Percentiles rank a stretch among this genome's conserved stretches.
Evolutionary conservation across 2,329 filamentous ascomycete species (phyloP).

Genomic region (Fusarium sp.): DNA sequence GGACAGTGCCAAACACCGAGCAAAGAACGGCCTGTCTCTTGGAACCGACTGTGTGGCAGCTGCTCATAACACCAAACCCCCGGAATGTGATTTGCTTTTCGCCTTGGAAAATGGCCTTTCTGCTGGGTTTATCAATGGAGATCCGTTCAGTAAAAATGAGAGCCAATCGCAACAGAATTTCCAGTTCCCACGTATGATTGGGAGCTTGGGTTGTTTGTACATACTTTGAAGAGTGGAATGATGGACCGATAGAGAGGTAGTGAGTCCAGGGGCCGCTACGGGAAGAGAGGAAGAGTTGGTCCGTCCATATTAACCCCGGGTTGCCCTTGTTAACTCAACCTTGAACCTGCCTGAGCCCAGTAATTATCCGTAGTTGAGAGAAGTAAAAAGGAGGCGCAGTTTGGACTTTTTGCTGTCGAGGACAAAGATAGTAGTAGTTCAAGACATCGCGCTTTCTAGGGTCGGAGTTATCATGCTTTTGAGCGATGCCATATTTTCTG

Average conservation of each 20-base stretch:
- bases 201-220: slow-evolving; percentile 25
- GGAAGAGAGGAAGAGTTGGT: slow-evolving; percentile 35
- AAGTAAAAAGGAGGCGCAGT: slow-evolving; percentile 32
- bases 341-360: background rate
- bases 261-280: slow-evolving; percentile 19
- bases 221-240: slow-evolving; percentile 34
- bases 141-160: slow-evolving; percentile 19
- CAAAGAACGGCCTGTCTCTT: slow-evolving; percentile 2
- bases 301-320: slow-evolving; percentile 38
- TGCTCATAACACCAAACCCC: slow-evolving; percentile 8
- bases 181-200: slow-evolving; percentile 31
- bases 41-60: slow-evolving; percentile 9
- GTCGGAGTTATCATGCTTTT: background rate
- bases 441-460: slow-evolving; percentile 3
- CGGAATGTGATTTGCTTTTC: slow-evolving; percentile 14
- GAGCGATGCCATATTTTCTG: background rate
- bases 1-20: slow-evolving; percentile 24
- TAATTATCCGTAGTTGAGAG: background rate
- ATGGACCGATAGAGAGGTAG: slow-evolving; percentile 36
- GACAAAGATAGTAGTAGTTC: background rate
- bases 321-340: slow-evolving; percentile 21
- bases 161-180: slow-evolving; percentile 24
- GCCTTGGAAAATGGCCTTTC: slow-evolving; percentile 5
- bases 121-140: slow-evolving; percentile 21
- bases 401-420: slow-evolving; percentile 19